Evolutionary conservation across 352 stramenopile species (phyloP), one percentile per base, ranked within the genome.

Genomic region (Globisporangium nodosum): DNA sequence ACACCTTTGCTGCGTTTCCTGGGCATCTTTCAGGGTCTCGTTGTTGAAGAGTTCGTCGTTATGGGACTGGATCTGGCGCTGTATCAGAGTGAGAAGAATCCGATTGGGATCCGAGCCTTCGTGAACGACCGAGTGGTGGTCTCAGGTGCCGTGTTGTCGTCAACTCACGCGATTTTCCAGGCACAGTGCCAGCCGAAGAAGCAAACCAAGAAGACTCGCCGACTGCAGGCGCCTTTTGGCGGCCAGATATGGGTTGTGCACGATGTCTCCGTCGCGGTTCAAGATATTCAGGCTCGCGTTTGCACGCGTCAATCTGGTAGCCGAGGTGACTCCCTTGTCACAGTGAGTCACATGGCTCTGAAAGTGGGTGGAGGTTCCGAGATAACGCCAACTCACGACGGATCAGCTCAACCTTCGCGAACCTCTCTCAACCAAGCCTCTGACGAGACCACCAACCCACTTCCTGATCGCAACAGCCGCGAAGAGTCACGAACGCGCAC

Each of bases 21-120:
- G 9, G 39, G 37, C 8, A 68, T 89, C 42, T 64, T 84, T 37
- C 61, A 76, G 40, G 70, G 70, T 24, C 21, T 88, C 9, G 63
- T 66, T 18, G 52, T 94, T 1, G 70, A 87, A 45, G 69, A 84
- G 13, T 81, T 94, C 35, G 68, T 71, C 15, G 58, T 94, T 33
- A 69, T 79, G 35, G 81, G 81, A 1, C 39, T 94, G 11, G 85
- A 94, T 58, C 15, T 91, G 15, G 81, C 75, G 11, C 40, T 94
- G 0, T 92, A 92, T 51, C 69, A 80, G 35, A 92, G 74, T 47
- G 80, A 92, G 60, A 84, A 87, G 27, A 71, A 76, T 31, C 76
- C 70, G 15, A 53, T 88, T 20, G 79, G 81, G 0, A 64, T 92
- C 47, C 81, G 81, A n/a, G 67, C 74, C 1, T 88, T 85, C 47